Conservation (phyloP, 2,329 filamentous ascomycete species). For the Neurospora sp. region DNA sequence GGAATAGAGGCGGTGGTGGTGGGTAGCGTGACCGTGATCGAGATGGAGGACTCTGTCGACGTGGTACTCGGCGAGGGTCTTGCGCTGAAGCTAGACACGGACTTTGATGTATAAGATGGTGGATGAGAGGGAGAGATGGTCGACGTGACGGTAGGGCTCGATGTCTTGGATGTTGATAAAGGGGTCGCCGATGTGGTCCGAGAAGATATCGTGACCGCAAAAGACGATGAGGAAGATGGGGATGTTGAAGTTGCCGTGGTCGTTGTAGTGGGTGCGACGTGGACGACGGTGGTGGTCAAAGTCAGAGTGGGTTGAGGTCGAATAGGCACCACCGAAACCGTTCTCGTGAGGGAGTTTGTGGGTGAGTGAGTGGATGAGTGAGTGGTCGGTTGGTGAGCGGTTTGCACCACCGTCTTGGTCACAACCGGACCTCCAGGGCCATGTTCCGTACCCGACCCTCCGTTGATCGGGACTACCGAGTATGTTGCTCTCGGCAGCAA, state of each 20-base stretch:
- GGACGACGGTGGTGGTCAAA: slow-evolving; percentile 7
- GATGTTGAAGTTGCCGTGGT: slow-evolving; percentile 6
- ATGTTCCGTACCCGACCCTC: slow-evolving; percentile 14
- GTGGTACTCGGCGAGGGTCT: slow-evolving; percentile 3
- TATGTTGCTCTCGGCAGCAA: slow-evolving; percentile 26
- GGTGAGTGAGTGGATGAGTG: slow-evolving; percentile 18
- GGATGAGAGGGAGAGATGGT: not conserved
- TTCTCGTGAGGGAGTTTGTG: slow-evolving; percentile 23
- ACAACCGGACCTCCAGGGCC: slow-evolving; percentile 1
- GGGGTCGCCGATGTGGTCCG: slow-evolving; percentile 3
- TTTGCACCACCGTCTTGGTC: slow-evolving; percentile 16
- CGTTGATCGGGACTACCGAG: slow-evolving; percentile 29
- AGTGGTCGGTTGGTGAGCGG: slow-evolving; percentile 21
- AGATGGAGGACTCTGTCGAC: slow-evolving; percentile 7
- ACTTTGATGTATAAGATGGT: not conserved
- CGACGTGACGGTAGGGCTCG: not conserved
- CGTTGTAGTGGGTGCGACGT: slow-evolving; percentile 1
- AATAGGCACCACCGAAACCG: slow-evolving; percentile 23
- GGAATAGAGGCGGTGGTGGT: slow-evolving; percentile 11
- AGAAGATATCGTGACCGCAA: not conserved
- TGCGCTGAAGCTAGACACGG: slow-evolving; percentile 7
- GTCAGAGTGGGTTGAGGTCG: slow-evolving; percentile 5
- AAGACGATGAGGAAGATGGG: slow-evolving; percentile 2
- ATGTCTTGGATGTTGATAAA: slow-evolving; percentile 5
- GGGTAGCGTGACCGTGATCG: slow-evolving; percentile 10